A percentile compares a stretch with the other conserved stretches of the same genome.
These are phyloP conservation scores for Chrysosporium keratinophilum DNA, from an alignment of 2,329 filamentous ascomycete genomes.

Conservation along the genomic window DNA sequence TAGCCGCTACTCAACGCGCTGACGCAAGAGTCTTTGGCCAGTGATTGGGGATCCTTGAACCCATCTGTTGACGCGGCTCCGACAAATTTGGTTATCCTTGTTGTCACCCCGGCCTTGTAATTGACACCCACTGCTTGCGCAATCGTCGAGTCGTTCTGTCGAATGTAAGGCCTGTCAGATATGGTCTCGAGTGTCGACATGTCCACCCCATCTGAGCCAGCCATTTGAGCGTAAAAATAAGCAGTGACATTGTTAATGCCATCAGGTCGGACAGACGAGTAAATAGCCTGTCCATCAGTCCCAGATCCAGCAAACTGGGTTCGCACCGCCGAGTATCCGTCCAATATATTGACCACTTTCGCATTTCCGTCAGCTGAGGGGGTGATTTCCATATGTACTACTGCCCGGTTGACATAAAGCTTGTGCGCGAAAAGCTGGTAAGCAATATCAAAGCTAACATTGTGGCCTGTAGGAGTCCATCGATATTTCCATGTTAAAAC, in stretches of 20 bases:
- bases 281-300: conserved; percentile 48
- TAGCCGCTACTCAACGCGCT: conserved; percentile 46
- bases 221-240: conserved; percentile 43
- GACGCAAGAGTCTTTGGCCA: conserved; percentile 47
- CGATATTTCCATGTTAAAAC: conserved; percentile 54
- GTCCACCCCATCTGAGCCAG: conserved; percentile 32
- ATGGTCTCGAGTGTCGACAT: conserved; percentile 37
- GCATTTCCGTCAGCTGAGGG: conserved; percentile 45
- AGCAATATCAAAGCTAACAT: conserved; percentile 46
- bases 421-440: conserved; percentile 59
- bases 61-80: conserved; percentile 60
- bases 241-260: conserved; percentile 55
- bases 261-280: conserved; percentile 53
- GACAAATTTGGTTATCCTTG: conserved; percentile 55
- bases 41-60: conserved; percentile 47
- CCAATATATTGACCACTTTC: conserved; percentile 55
- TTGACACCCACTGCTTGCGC: conserved; percentile 49
- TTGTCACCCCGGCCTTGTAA: conserved; percentile 44
- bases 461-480: conserved; percentile 48
- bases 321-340: conserved; percentile 58
- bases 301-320: conserved; percentile 50
- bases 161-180: conserved; percentile 40
- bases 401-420: conserved; percentile 50
- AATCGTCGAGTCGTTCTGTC: conserved; percentile 52
- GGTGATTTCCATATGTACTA: conserved; percentile 50